Conservation (phyloP, 768 basidiomycete species). For the Phylloporus sp. region DNA sequence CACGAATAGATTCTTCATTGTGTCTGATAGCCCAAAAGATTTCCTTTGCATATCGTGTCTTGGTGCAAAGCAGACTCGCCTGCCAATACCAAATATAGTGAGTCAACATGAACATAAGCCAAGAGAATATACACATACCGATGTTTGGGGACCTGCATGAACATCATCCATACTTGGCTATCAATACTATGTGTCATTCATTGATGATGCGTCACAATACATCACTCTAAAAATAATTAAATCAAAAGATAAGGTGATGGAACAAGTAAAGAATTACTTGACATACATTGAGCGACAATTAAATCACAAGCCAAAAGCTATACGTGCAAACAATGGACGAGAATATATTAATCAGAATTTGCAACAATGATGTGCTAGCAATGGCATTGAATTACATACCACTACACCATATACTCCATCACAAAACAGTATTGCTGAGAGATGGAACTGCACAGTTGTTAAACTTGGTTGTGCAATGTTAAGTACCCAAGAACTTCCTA, state of each 20-base stretch:
- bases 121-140: not conserved
- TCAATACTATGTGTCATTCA: not conserved
- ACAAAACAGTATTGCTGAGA: constrained; percentile 38
- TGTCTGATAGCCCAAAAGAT: no score
- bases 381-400: constrained; percentile 30
- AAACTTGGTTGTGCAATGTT: constrained; percentile 34
- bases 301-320: not conserved
- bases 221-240: not conserved
- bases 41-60: no score
- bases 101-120: no score
- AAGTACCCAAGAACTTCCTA: not conserved
- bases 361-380: constrained; percentile 14
- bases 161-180: not conserved
- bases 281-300: constrained; percentile 11
- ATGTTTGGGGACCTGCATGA: not conserved
- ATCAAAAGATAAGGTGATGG: not conserved
- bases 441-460: constrained; percentile 32
- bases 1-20: no score
- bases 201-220: not conserved
- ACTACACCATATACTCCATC: constrained; percentile 36
- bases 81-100: no score
- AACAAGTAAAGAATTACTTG: not conserved
- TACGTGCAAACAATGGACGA: constrained; percentile 30
- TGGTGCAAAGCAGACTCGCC: no score
- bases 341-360: constrained; percentile 29